Base-by-base conservation (phyloP, 2,329 filamentous ascomycete genomes). In the Pseudophaeomoniella oleicola region DNA sequence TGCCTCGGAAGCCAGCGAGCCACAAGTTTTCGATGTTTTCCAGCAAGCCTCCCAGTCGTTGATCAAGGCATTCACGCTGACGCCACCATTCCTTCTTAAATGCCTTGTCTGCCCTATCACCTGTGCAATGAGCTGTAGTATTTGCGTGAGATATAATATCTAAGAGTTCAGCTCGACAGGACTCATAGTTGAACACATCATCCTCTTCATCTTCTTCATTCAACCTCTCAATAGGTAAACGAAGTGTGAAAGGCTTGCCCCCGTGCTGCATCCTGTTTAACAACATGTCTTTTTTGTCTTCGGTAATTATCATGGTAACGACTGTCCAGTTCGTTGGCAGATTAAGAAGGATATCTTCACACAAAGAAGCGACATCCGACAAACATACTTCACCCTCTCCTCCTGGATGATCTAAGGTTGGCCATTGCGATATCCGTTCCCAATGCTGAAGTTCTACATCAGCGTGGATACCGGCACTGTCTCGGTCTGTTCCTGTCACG, bases 1-100 rank as follows among this genome's bases (percentile, higher is more conserved):
- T 79, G 12, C 88, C 87, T 39, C 78, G 80, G 67, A 98, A 98
- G 0, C 90, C 90, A 34, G 88, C 87, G 4, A 98, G 72, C 90
- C 90, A 98, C 15, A 90, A 78, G 42, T 82, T 80, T 56, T 98
- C 88, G 29, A 98, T 81, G 41, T 85, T 92, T 37, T 77, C 67
- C 2, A 98, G 66, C 6, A 98, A 69, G 35, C 82, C 78, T 42
- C 75, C 77, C 16, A 98, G 67, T 6, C 84, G 76, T 19, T 63
- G 61, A 51, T 98, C 90, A 12, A 98, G 66, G 2, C 71, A 71
- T 55, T 90, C 80, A 11, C 92, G 75, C 51, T 87, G 81, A 3
- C 72, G 72, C 87, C 90, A 98, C 90, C 90, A 98, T 33, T 78
- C 77, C 29, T 73, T 73, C 54, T 84, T 86, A 17, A 81, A 78